Evolutionary conservation across 176 grass and related monocot genomes (phyloP).

Genomic region (Leersia perrieri): DNA sequence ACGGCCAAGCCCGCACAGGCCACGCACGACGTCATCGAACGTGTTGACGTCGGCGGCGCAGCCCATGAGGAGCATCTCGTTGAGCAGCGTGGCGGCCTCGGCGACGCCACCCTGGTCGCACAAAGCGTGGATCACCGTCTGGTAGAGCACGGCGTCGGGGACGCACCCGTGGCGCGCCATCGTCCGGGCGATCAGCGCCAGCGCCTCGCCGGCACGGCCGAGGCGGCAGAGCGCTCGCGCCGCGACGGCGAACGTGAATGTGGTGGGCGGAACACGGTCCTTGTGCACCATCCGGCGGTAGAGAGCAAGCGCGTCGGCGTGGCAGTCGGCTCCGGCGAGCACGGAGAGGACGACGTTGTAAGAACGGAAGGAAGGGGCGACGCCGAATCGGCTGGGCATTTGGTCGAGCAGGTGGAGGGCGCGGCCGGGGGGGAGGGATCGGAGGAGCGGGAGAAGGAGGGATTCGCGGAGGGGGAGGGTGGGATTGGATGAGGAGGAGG

Average conservation of each 20-base stretch:
- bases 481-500: conserved; percentile 47
- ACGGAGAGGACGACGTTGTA: conserved; percentile 62
- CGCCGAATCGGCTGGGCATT: conserved; percentile 47
- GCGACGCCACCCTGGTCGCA: conserved; percentile 46
- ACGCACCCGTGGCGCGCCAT: conserved; percentile 84
- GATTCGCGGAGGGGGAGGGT: conserved; percentile 60
- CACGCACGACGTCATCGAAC: conserved; percentile 64
- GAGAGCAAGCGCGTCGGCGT: conserved; percentile 43
- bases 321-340: conserved; percentile 54
- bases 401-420: conserved; percentile 82
- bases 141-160: conserved; percentile 72
- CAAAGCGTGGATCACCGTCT: conserved; percentile 70
- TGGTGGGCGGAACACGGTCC: conserved; percentile 61
- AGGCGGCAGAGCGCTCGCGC: conserved; percentile 62
- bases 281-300: conserved; percentile 66
- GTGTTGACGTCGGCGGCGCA: conserved; percentile 65
- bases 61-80: conserved; percentile 89
- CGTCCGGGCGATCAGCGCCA: conserved; percentile 48
- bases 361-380: conserved; percentile 68
- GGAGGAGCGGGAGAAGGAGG: conserved; percentile 44
- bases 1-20: conserved; percentile 49
- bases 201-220: conserved; percentile 56
- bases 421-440: conserved; percentile 44
- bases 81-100: conserved; percentile 61
- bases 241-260: conserved; percentile 62